These are phyloP conservation scores for Mycena maculata DNA, from an alignment of 768 basidiomycete species.

Conservation along the genomic window DNA sequence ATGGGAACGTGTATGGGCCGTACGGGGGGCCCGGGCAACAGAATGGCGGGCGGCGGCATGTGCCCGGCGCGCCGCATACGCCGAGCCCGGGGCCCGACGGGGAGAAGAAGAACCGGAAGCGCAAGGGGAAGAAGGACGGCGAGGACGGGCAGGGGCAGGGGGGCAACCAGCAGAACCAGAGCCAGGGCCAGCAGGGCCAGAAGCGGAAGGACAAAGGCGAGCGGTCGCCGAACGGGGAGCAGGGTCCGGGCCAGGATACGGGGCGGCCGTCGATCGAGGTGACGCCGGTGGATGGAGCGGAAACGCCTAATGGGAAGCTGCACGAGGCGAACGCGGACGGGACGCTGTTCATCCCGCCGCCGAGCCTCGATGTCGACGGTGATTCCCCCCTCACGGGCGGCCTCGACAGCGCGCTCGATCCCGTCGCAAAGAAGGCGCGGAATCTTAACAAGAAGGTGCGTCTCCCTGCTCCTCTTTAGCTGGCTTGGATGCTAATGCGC, in stretches of 20 bases:
- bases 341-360: constrained; percentile 35
- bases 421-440: constrained; percentile 90
- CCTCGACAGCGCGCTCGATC: constrained; percentile 72
- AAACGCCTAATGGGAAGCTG: constrained; percentile 30
- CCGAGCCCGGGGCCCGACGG: constrained; percentile 60
- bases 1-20: constrained; percentile 41
- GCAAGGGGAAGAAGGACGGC: constrained; percentile 60
- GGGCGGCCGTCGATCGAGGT: constrained; percentile 51
- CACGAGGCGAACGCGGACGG: constrained; percentile 33
- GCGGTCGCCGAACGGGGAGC: constrained; percentile 41
- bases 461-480: constrained; percentile 30
- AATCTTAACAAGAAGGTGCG: constrained; percentile 95
- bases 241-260: constrained; percentile 47
- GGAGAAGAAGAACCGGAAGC: constrained; percentile 62
- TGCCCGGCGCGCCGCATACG: constrained; percentile 76
- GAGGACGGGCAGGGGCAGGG: constrained; percentile 48
- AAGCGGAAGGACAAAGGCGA: constrained; percentile 52
- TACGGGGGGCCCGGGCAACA: constrained; percentile 38
- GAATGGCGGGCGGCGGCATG: constrained; percentile 63
- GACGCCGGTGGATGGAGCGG: constrained; percentile 30
- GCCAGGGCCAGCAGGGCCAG: constrained; percentile 48
- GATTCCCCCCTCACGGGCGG: constrained; percentile 64
- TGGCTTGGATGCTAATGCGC: neutral
- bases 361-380: constrained; percentile 38
- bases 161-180: constrained; percentile 17